phyloP scores from a whole-genome alignment of 2,329 filamentous ascomycete genomes.

The Phyllosticta citrichinensis region DNA sequence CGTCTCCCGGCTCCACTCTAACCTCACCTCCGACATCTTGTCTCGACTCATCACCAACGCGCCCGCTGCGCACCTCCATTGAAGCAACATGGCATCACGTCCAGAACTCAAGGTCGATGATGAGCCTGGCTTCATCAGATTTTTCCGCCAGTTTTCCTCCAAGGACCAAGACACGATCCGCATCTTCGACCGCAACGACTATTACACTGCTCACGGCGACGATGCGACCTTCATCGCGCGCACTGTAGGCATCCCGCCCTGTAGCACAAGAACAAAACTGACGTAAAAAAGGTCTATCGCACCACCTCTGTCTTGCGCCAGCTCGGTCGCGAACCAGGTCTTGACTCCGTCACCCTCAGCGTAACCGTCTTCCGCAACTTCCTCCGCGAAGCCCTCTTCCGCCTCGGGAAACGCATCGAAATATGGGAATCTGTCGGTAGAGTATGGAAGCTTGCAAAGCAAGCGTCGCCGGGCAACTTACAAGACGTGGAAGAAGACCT shows the following conservation, averaged over 20 bases:
- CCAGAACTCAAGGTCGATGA: constrained; percentile 71
- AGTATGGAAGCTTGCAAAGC: constrained; percentile 84
- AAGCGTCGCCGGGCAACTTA: constrained; percentile 89
- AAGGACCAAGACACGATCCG: constrained; percentile 68
- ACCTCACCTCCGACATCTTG: neutral
- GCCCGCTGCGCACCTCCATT: neutral
- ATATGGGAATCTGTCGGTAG: constrained; percentile 73
- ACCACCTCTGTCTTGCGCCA: constrained; percentile 92
- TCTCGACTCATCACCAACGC: neutral
- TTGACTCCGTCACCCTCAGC: constrained; percentile 92
- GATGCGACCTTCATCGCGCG: constrained; percentile 77
- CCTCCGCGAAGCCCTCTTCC: constrained; percentile 85
- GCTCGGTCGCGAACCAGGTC: constrained; percentile 71
- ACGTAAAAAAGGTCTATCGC: constrained; percentile 66
- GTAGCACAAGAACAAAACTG: neutral
- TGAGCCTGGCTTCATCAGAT: constrained; percentile 91
- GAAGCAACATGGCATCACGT: constrained; percentile 39
- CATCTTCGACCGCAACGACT: constrained; percentile 90
- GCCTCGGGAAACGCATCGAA: constrained; percentile 81
- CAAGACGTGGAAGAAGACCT: constrained; percentile 96
- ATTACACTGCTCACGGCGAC: constrained; percentile 85
- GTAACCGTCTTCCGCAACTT: constrained; percentile 93
- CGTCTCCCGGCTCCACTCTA: neutral
- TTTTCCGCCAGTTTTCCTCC: constrained; percentile 75
- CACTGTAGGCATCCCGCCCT: constrained; percentile 40